Percentiles rank a stretch among this genome's conserved stretches.
Evolutionary conservation across 1,284 basidiomycete genomes (phyloP).

Genomic region (Cutaneotrichosporon spelunceum): DNA sequence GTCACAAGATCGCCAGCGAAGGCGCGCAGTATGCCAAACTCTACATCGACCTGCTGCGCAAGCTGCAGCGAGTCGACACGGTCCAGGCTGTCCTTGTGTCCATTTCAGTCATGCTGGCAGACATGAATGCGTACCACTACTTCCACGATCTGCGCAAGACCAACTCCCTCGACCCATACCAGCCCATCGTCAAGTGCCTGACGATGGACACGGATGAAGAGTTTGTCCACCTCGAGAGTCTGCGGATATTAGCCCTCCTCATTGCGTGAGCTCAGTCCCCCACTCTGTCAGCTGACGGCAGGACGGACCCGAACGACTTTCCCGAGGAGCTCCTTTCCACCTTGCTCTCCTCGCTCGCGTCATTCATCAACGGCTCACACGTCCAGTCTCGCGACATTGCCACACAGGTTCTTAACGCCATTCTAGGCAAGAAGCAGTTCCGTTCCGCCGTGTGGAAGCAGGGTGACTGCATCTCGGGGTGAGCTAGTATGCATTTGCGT

Average conservation of each 20-base stretch:
- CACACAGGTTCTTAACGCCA: slow-evolving; percentile 81
- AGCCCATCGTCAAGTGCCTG: slow-evolving; percentile 76
- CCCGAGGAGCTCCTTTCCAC: slow-evolving; percentile 60
- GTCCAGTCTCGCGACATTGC: slow-evolving; percentile 73
- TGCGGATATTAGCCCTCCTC: slow-evolving; percentile 82
- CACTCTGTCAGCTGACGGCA: slow-evolving; percentile 16
- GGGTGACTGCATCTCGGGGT: slow-evolving; percentile 50
- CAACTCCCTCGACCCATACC: slow-evolving; percentile 73
- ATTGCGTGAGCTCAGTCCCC: slow-evolving; percentile 58
- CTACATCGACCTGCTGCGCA: slow-evolving; percentile 87
- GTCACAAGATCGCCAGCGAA: slow-evolving; percentile 71
- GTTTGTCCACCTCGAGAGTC: slow-evolving; percentile 84
- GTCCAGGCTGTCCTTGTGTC: slow-evolving; percentile 89
- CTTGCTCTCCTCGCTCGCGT: slow-evolving; percentile 62
- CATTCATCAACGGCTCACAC: slow-evolving; percentile 24
- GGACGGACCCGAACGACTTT: slow-evolving; percentile 54
- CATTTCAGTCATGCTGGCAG: slow-evolving; percentile 79
- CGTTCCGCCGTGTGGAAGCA: slow-evolving; percentile 58
- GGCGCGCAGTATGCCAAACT: slow-evolving; percentile 79
- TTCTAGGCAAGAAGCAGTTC: slow-evolving; percentile 76
- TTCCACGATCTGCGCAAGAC: slow-evolving; percentile 54
- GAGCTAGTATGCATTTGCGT: slow-evolving; percentile 20
- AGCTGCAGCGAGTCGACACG: slow-evolving; percentile 86
- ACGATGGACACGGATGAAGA: slow-evolving; percentile 74
- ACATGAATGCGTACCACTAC: slow-evolving; percentile 57